phyloP scores from a whole-genome alignment of 208 protist genomes.

The Trichomonas gallinae region DNA sequence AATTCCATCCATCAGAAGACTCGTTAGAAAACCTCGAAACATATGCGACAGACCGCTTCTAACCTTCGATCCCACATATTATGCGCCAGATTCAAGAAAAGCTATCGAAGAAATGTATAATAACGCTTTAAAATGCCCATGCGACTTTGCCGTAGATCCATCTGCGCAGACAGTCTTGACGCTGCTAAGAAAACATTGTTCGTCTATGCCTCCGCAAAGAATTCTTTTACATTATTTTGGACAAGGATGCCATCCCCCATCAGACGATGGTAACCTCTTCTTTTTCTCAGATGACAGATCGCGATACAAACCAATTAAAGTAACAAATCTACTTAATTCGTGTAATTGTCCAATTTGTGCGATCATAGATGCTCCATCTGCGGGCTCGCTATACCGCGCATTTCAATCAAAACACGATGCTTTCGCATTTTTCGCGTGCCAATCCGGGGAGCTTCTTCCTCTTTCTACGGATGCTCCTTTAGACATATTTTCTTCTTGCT shows the following conservation, averaged over 20 bases:
- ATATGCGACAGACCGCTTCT: neutral
- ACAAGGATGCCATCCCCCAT: neutral
- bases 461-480: neutral
- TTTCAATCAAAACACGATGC: neutral
- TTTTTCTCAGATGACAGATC: neutral
- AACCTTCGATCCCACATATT: neutral
- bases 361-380: neutral
- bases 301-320: slow-evolving; percentile 7
- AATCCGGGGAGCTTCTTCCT: neutral
- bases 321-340: neutral
- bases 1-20: neutral
- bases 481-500: neutral
- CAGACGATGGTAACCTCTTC: neutral
- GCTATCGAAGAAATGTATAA: neutral
- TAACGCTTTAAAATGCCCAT: neutral
- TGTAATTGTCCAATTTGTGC: neutral
- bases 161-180: neutral
- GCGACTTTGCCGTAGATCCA: slow-evolving; percentile 11
- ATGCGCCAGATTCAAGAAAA: neutral
- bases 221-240: neutral
- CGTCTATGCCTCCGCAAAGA: neutral
- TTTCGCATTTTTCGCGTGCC: neutral
- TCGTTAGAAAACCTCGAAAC: neutral
- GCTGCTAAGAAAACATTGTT: neutral
- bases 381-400: neutral